Evolutionary conservation across 2,329 filamentous ascomycete species (phyloP), one percentile per base, ranked within the genome.

Genomic region (Colletotrichum acutatum): DNA sequence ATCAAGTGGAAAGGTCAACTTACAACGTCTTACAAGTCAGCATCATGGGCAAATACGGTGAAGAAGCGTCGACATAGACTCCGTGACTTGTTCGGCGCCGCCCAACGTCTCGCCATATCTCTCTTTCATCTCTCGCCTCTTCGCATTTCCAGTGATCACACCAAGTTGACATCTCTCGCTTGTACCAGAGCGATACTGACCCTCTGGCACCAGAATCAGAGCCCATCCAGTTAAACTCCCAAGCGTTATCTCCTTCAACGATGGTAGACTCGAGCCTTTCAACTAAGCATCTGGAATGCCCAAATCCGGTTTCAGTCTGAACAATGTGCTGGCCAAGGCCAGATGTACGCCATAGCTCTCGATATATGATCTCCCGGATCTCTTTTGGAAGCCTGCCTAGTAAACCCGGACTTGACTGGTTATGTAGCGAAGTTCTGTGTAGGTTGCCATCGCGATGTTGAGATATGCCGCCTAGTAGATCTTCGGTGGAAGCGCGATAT

Each of bases 131-230:
- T 9, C 59, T 56, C n/a, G 66, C 60, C 32, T 70, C 70, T 8
- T 72, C 60, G n/a, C 66, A 72, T 56, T 53, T 69, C 70, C 66
- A 72, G 32, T 70, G 70, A 37, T 72, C 70, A 9, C 70, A 69
- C 66, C 70, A 72, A 0, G 53, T 56, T 32, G 70, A 72, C 54
- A 65, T 72, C 60, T 72, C 66, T 5, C 70, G 70, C 53, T 64
- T 65, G 6, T 59, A 69, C 70, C 70, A 70, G 4, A 70, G 19
- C 4, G 70, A 66, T 5, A 53, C 59, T 32, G 66, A 24, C 3
- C 70, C 70, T 9, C 66, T 42, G 19, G 60, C 54, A 11, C 57
- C 66, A 3, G 70, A 66, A 19, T 70, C 66, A 3, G 70, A 66
- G 1, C 54, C 59, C 70, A 70, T 70, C 70, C 70, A 72, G 32